Conservation (phyloP, 441 rosid species). For the Dalechampia spathulata region DNA sequence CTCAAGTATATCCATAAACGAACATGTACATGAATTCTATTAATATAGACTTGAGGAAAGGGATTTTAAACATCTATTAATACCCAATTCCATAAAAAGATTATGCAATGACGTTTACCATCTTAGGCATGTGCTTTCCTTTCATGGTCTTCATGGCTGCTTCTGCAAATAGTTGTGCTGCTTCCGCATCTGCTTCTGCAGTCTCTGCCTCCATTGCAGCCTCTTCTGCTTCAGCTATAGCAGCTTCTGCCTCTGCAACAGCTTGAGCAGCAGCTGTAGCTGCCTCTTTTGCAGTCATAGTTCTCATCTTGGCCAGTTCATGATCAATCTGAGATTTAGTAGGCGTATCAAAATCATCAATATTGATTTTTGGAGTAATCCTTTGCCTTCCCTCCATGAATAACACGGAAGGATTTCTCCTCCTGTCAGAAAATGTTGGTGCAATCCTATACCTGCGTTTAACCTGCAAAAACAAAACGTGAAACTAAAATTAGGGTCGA, state of each 20-base stretch:
- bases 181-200: constrained; percentile 91
- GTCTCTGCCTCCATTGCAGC: constrained; percentile 90
- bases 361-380: constrained; percentile 40
- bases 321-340: constrained; percentile 59
- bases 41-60: no score
- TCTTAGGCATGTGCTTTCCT: constrained; percentile 45
- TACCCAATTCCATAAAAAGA: no score
- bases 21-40: no score
- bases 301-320: constrained; percentile 73
- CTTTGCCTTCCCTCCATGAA: constrained; percentile 37
- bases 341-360: constrained; percentile 38
- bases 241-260: constrained; percentile 91
- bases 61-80: no score
- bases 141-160: constrained; percentile 65
- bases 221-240: constrained; percentile 82
- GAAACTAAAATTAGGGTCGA: background rate
- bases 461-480: constrained; percentile 38
- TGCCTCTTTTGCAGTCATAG: constrained; percentile 75
- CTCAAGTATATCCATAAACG: no score
- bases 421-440: constrained; percentile 42
- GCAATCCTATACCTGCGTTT: constrained; percentile 80
- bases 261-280: constrained; percentile 79
- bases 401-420: constrained; percentile 27
- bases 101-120: constrained; percentile 10
- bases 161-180: constrained; percentile 84